Conservation (phyloP, 2,329 filamentous ascomycete genomes). For the Penicillium sp. region DNA sequence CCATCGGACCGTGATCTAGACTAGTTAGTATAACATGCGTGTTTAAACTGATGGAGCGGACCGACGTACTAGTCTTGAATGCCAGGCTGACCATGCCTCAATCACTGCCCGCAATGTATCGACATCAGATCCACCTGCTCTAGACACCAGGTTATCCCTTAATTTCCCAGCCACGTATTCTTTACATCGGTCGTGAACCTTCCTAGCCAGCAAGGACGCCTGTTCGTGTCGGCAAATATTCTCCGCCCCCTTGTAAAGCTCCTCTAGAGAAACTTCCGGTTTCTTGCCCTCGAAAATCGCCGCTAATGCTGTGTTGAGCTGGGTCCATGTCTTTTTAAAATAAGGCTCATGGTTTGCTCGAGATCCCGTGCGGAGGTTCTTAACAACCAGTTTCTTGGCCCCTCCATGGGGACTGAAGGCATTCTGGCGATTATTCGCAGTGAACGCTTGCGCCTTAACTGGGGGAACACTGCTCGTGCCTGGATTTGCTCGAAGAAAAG, state of each 20-base stretch:
- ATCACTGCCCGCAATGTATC: constrained; percentile 66
- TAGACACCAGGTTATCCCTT: constrained; percentile 61
- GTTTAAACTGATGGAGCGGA: neutral
- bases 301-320: constrained; percentile 73
- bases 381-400: constrained; percentile 86
- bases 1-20: constrained; percentile 74
- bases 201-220: constrained; percentile 68
- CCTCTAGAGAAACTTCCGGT: constrained; percentile 77
- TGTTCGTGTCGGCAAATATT: constrained; percentile 82
- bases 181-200: constrained; percentile 69
- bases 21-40: neutral
- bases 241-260: constrained; percentile 87
- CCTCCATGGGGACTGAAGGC: constrained; percentile 75
- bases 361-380: constrained; percentile 76
- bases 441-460: constrained; percentile 34
- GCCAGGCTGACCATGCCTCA: constrained; percentile 76
- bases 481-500: constrained; percentile 52
- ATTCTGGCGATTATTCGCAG: constrained; percentile 40
- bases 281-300: constrained; percentile 71
- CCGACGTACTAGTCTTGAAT: constrained; percentile 68
- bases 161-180: constrained; percentile 63
- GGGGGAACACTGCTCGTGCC: constrained; percentile 31
- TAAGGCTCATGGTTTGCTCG: constrained; percentile 73
- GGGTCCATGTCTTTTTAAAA: constrained; percentile 73
- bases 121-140: constrained; percentile 61